These are phyloP conservation scores for Candida michaelii DNA, from an alignment of 805 yeast species.

Conservation along the genomic window DNA sequence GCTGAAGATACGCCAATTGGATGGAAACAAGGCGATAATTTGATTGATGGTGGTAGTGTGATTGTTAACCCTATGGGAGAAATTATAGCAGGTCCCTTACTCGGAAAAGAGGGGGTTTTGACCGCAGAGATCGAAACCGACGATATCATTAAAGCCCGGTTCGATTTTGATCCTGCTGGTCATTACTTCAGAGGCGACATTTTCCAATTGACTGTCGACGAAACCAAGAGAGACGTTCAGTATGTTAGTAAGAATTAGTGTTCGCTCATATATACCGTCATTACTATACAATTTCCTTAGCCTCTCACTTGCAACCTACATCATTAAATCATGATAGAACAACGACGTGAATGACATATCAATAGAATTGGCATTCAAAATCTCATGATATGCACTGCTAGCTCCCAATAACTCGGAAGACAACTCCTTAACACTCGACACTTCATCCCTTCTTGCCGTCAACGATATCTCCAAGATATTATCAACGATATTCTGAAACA, in stretches of 20 bases:
- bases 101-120: constrained; percentile 40
- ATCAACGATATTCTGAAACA: constrained; percentile 44
- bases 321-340: constrained; percentile 1
- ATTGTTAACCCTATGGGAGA: constrained; percentile 40
- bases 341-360: constrained; percentile 21
- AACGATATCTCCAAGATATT: constrained; percentile 46
- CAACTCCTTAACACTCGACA: constrained; percentile 35
- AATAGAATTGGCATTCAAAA: constrained; percentile 46
- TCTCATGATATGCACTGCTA: constrained; percentile 44
- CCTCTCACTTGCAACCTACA: too few species aligned
- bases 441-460: constrained; percentile 27
- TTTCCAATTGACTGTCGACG: constrained; percentile 42
- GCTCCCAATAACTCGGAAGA: constrained; percentile 45
- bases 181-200: constrained; percentile 43
- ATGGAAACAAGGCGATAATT: constrained; percentile 22
- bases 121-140: constrained; percentile 41
- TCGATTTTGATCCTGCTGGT: constrained; percentile 43
- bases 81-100: constrained; percentile 32
- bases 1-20: constrained; percentile 20
- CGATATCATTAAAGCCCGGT: constrained; percentile 37
- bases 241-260: background rate
- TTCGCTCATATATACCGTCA: too few species aligned
- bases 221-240: constrained; percentile 14
- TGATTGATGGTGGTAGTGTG: constrained; percentile 35
- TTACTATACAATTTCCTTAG: too few species aligned